Evolutionary conservation across 495 filamentous ascomycete species (phyloP), one percentile per base, ranked within the genome.

Genomic region (Trichoderma virens): DNA sequence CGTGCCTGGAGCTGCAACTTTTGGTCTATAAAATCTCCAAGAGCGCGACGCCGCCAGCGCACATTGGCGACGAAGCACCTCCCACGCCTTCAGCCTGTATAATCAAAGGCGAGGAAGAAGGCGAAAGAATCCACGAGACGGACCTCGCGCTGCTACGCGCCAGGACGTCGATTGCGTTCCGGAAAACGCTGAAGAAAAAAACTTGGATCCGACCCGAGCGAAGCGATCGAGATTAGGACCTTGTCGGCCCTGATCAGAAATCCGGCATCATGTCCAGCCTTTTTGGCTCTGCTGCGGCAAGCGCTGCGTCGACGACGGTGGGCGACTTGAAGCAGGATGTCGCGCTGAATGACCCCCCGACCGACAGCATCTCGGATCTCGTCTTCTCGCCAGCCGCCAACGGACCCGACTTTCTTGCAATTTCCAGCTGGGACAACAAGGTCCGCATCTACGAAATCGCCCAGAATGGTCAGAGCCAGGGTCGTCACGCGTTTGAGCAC

Each of bases 271-370:
- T 91, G 87, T 77, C 86, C 23, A 79, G 80, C 54, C 85, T 96
- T 71, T 96, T 95, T 74, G 85, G 86, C 2, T 13, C 25, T 13
- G 68, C 71, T 62, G 70, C 76, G 63, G 64, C 79, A 60, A 56
- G 72, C 0, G 27, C 70, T 34, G 70, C 84, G 62, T 79, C 82
- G 63, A 88, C 89, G 68, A 94, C 92, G 14, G 86, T 91, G 7
- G 94, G 94, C 47, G 94, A 98, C 68, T 87, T 94, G 61, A 91
- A 87, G 67, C 90, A 94, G 74, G 94, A 98, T 74, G 86, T 97
- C 61, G 78, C 86, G 38, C 75, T 98, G 31, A 83, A 76, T 64
- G 82, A 85, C 61, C 89, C 89, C 16, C 94, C 92, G 35, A 85
- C 90, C 65, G 92, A 97, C 75, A 88, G 89, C 73, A 91, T 96